Evolutionary conservation across 2,329 filamentous ascomycete genomes (phyloP).

Genomic region (Elsinoe arachidis): DNA sequence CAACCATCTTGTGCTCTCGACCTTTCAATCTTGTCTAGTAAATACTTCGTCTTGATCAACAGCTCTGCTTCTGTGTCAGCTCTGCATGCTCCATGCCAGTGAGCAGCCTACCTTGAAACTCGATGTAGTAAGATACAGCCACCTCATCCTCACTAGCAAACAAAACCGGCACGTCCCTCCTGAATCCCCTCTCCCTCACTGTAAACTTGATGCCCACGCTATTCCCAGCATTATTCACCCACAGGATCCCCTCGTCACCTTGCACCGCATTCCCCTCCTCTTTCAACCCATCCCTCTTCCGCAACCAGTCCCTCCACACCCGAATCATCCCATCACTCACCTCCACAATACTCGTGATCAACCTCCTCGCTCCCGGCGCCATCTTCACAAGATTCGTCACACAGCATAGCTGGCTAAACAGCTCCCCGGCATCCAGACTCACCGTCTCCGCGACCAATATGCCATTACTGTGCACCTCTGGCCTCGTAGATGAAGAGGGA

Average conservation of each 20-base stretch:
- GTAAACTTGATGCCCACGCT: constrained; percentile 61
- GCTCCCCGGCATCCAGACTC: constrained; percentile 58
- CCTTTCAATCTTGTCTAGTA: constrained; percentile 11
- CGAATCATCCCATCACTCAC: constrained; percentile 61
- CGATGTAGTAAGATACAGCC: constrained; percentile 60
- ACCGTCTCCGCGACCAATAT: constrained; percentile 49
- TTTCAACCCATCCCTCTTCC: constrained; percentile 28
- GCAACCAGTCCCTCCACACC: constrained; percentile 66
- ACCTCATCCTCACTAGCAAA: constrained; percentile 52
- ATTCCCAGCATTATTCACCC: constrained; percentile 52
- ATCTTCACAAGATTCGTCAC: constrained; percentile 60
- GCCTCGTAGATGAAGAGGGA: constrained; percentile 19
- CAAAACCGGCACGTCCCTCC: constrained; percentile 45
- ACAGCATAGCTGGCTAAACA: constrained; percentile 66
- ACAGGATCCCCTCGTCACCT: constrained; percentile 48
- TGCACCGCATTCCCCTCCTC: constrained; percentile 18
- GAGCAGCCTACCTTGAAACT: constrained; percentile 56
- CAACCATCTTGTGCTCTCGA: constrained; percentile 6
- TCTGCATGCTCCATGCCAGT: too few species aligned
- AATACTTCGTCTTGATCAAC: constrained; percentile 4
- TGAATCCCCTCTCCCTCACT: constrained; percentile 46
- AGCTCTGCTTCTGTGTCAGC: constrained; percentile 9
- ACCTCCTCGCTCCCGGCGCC: constrained; percentile 46
- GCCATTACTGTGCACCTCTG: not conserved
- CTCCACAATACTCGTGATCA: constrained; percentile 57